Percentiles rank a stretch among this genome's conserved stretches.
phyloP scores from a whole-genome alignment of 2,329 filamentous ascomycete genomes.

The Aspergillus aculeatus region DNA sequence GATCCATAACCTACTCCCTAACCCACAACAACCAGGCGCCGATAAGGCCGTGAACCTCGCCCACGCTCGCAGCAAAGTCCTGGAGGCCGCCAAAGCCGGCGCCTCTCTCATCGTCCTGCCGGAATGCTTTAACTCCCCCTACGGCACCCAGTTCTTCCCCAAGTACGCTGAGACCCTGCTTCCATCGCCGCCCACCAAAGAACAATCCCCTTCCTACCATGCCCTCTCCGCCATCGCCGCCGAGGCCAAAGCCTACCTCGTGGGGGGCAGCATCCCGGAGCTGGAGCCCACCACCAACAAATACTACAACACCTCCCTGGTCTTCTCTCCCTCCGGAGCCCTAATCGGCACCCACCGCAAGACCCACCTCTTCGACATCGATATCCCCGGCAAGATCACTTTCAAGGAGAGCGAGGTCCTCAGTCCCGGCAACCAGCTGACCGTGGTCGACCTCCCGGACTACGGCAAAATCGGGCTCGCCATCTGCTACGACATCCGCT shows the following conservation, averaged over 20 bases:
- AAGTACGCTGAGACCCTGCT: slow-evolving; percentile 86
- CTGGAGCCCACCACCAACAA: slow-evolving; percentile 63
- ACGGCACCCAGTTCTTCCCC: slow-evolving; percentile 87
- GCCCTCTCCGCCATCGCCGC: slow-evolving; percentile 76
- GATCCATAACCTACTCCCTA: neutral
- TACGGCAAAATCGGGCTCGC: slow-evolving; percentile 85
- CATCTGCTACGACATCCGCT: slow-evolving; percentile 97
- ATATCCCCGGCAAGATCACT: slow-evolving; percentile 90
- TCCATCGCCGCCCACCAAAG: slow-evolving; percentile 68
- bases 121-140: slow-evolving; percentile 98
- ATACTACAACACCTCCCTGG: slow-evolving; percentile 88
- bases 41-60: slow-evolving; percentile 84
- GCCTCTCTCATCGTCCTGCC: slow-evolving; percentile 88
- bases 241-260: slow-evolving; percentile 74
- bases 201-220: slow-evolving; percentile 79
- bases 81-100: slow-evolving; percentile 72
- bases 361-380: slow-evolving; percentile 95
- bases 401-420: slow-evolving; percentile 92
- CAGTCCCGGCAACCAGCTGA: slow-evolving; percentile 78
- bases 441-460: slow-evolving; percentile 79
- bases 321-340: slow-evolving; percentile 74
- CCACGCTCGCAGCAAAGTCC: slow-evolving; percentile 76
- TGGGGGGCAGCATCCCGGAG: slow-evolving; percentile 93
- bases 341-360: slow-evolving; percentile 89
- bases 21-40: slow-evolving; percentile 49